phyloP scores from a whole-genome alignment of 805 yeast species.

The Hanseniaspora lachancei region DNA sequence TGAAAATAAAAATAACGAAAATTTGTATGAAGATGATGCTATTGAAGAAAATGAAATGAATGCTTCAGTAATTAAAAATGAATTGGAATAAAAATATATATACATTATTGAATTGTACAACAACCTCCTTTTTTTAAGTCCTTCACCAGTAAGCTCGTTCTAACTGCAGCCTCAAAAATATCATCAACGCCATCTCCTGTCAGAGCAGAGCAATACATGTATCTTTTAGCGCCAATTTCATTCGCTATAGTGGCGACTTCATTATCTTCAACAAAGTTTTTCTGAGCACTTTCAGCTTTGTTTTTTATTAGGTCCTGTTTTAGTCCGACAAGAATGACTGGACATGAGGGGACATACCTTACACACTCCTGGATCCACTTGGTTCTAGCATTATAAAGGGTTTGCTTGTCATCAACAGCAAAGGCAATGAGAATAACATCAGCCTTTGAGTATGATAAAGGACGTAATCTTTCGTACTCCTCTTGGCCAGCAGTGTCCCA shows the following conservation, averaged over 20 bases:
- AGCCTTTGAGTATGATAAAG: conserved; percentile 76
- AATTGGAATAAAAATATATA: not conserved
- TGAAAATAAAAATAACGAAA: not conserved
- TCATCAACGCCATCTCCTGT: conserved; percentile 94
- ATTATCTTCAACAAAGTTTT: conserved; percentile 36
- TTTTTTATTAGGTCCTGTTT: conserved; percentile 63
- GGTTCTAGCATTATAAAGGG: conserved; percentile 63
- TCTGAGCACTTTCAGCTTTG: conserved; percentile 25
- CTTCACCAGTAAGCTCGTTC: conserved; percentile 57
- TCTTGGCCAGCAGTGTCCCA: conserved; percentile 99
- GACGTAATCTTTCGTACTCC: conserved; percentile 81
- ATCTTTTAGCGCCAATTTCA: conserved; percentile 68
- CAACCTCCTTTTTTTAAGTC: conserved; percentile 31
- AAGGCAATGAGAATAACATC: conserved; percentile 77
- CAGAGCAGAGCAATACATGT: conserved; percentile 78
- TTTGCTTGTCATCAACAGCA: conserved; percentile 74
- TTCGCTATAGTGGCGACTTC: conserved; percentile 62
- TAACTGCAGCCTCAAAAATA: conserved; percentile 80
- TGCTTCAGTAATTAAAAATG: conserved; percentile 4
- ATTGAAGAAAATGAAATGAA: not conserved
- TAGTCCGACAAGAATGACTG: conserved; percentile 66
- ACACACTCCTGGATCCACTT: conserved; percentile 83
- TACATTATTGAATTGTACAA: conserved; percentile 25
- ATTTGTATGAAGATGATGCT: not conserved
- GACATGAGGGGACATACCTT: conserved; percentile 68